phyloP scores from a whole-genome alignment of 2,329 filamentous ascomycete genomes.

The Colletotrichum horii region DNA sequence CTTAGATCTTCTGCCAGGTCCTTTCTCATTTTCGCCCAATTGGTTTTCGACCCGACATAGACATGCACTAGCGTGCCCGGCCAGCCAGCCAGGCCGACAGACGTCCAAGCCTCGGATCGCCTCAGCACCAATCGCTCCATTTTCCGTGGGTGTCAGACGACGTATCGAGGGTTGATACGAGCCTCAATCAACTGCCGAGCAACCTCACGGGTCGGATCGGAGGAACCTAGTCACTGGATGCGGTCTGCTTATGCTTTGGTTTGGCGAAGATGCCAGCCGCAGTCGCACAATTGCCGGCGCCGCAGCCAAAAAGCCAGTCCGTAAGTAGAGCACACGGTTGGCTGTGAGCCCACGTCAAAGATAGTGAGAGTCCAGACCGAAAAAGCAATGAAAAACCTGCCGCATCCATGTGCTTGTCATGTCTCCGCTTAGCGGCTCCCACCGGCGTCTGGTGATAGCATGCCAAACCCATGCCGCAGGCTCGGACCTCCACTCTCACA shows the following conservation, averaged over 20 bases:
- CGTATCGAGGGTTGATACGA: background rate
- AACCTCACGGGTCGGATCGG: background rate
- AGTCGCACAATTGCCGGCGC: too few relatives aligned
- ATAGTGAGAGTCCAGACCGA: background rate
- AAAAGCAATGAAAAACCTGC: background rate
- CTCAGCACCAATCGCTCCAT: background rate
- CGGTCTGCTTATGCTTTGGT: too few relatives aligned
- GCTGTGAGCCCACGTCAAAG: accelerated
- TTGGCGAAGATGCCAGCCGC: too few relatives aligned
- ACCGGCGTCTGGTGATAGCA: accelerated
- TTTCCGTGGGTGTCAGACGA: accelerated
- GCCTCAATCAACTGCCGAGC: background rate
- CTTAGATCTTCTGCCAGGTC: background rate
- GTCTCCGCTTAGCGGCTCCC: background rate
- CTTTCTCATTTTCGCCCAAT: background rate
- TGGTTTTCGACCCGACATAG: too few relatives aligned
- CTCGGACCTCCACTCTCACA: too few relatives aligned
- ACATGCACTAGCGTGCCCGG: background rate
- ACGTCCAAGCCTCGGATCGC: background rate
- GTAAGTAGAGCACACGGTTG: too few relatives aligned
- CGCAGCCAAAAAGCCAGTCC: too few relatives aligned
- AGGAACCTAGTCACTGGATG: too few relatives aligned
- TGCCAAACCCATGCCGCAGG: accelerated
- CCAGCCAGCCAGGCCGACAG: background rate
- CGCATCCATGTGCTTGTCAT: background rate